Evolutionary conservation across 1,284 basidiomycete species (phyloP), one percentile per base, ranked within the genome.

Genomic region (Porodaedalea pini): DNA sequence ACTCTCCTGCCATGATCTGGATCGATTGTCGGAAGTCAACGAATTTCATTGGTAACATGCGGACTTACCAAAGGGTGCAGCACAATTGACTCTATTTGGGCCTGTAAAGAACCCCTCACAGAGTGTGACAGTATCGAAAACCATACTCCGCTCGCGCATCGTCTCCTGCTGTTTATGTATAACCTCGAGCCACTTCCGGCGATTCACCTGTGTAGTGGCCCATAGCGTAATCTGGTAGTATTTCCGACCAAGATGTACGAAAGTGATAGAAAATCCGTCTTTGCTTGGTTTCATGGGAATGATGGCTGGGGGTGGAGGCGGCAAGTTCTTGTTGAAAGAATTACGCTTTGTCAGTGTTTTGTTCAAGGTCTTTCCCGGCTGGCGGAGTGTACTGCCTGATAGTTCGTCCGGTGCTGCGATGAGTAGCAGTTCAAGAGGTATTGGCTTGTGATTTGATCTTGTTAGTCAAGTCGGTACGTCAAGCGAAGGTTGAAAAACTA

Each of bases 121-220:
- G 54, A 99, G 76, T 11, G 86, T 84, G 41, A 90, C 78, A 34
- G 90, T 90, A 66, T 97, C 92, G 70, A 99, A 98, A 39, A 95
- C 84, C 68, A 81, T 77, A 68, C 91, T 96, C 62, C 90, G 78
- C 63, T 96, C 92, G 57, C 90, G 81, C 75, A 98, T 81, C 34
- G 78, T 71, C 63, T 90, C 85, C 75, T 98, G 97, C 68, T 97
- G 92, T 73, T 90, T 91, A 67, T 86, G 81, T 65, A 99, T 97
- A 64, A 82, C 77, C 68, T 99, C 97, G 54, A 98, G 75, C 97
- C 97, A 99, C 72, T 98, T 99, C 66, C 86, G 85, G 65, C 98
- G 87, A 62, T 82, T 84, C 56, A 93, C 81, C 58, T 88, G 86
- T 25, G 94, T 92, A 65, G 83, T 88, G 31, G 94, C 92, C 93